Base-by-base conservation (phyloP, 139 green algal species). In the Diplosphaera chodatii region DNA sequence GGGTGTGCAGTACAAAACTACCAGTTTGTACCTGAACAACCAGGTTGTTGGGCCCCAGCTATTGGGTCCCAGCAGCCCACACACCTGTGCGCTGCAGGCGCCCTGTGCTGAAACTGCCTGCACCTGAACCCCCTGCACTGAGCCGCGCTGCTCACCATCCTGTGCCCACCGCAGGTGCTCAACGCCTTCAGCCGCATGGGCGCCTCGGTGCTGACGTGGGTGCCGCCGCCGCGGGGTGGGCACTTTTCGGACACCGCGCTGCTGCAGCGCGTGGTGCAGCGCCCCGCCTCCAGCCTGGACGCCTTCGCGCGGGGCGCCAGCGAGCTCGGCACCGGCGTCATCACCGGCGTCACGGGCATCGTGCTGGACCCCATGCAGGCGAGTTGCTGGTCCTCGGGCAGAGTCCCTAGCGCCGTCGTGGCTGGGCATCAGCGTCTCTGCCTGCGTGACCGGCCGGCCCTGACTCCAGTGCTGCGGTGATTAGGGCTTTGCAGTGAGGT, bases 321-420 rank as follows among this genome's bases (percentile, higher is more conserved):
- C 32, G 87, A 93, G 68, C 29, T 90, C 21, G 32, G 85, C 25
- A 62, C 86, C 32, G 90, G 87, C 1, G 40, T 88, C 5, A n/a
- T 76, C 15, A 68, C 78, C 20, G 90, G 69, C 15, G 32, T 75
- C 4, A 64, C 48, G 32, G 88, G 89, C 21, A 37, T 89, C 25
- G 15, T 93, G 37, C 65, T 91, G 56, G 89, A 94, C 71, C 89
- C 89, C 15, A 71, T 85, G 0, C 77, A 80, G 71, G 86, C 76
- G 55, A 66, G 73, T 31, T 68, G 32, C 8, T 55, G 30, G 15
- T 25, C 28, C 70, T 25, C n/a, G 64, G 15, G 28, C 32, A 48
- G 18, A 55, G 69, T 65, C n/a, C n/a, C 29, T 15, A 48, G 55
- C 30, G 37, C 4, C n/a, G 13, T n/a, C n/a, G 27, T 68, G 33